Conservation (phyloP, 2,329 filamentous ascomycete species). For the Nothophoma quercina region DNA sequence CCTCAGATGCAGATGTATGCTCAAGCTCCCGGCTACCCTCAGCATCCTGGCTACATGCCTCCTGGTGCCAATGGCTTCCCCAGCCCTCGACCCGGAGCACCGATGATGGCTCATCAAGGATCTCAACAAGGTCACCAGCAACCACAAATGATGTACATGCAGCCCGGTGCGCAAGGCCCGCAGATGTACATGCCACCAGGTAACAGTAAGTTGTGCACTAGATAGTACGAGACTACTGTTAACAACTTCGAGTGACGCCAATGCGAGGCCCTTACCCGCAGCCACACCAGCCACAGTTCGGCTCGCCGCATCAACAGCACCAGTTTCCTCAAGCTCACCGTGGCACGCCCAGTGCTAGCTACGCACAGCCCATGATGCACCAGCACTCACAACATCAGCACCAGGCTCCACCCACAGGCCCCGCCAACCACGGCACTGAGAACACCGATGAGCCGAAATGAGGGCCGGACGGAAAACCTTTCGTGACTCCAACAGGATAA, state of each 20-base stretch:
- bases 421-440: constrained; percentile 45
- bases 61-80: constrained; percentile 80
- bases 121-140: constrained; percentile 82
- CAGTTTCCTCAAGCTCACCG: constrained; percentile 50
- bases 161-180: constrained; percentile 76
- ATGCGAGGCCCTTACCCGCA: constrained; percentile 50
- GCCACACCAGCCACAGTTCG: constrained; percentile 51
- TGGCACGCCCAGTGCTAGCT: constrained; percentile 51
- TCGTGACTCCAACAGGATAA: constrained; percentile 19
- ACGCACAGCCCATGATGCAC: constrained; percentile 53
- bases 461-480: constrained; percentile 23
- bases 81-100: constrained; percentile 82
- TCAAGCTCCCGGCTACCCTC: constrained; percentile 70
- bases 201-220: constrained; percentile 69
- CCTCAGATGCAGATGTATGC: constrained; percentile 87
- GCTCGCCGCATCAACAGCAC: constrained; percentile 51
- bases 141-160: constrained; percentile 74
- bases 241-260: constrained; percentile 44
- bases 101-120: constrained; percentile 94
- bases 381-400: constrained; percentile 50
- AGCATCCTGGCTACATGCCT: constrained; percentile 57
- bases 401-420: constrained; percentile 46
- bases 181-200: constrained; percentile 76
- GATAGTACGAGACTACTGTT: constrained; percentile 5
- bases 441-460: constrained; percentile 49